Conservation (phyloP, 2,329 filamentous ascomycete genomes). For the Biscogniauxia marginata region DNA sequence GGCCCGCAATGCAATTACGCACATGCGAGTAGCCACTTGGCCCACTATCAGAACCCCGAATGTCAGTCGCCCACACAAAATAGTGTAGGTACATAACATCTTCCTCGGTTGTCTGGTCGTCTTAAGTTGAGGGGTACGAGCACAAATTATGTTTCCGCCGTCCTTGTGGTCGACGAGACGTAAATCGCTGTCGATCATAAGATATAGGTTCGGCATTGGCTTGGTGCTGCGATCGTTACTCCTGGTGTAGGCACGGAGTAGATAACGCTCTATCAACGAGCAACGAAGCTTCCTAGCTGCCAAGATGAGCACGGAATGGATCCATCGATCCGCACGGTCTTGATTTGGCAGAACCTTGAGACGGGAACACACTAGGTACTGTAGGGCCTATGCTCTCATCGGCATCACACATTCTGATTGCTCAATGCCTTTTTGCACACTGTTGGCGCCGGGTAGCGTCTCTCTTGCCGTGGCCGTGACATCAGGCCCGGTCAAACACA, state of each 20-base stretch:
- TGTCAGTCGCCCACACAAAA: not conserved
- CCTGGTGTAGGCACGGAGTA: not conserved
- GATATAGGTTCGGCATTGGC: not conserved
- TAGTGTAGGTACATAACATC: not conserved
- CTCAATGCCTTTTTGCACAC: conserved; percentile 11
- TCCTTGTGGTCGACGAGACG: not conserved
- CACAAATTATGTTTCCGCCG: not conserved
- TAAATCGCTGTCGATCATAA: not conserved
- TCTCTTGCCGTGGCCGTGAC: not conserved
- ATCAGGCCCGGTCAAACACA: not conserved
- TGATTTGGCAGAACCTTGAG: conserved; percentile 15
- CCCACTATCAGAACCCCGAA: conserved; percentile 10
- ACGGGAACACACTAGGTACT: conserved; percentile 6
- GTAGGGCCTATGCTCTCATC: conserved; percentile 4
- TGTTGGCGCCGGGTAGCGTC: conserved; percentile 15
- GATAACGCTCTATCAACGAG: conserved; percentile 6
- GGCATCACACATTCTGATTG: conserved; percentile 9
- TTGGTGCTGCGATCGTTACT: not conserved
- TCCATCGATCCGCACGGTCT: conserved; percentile 9
- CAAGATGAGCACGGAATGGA: conserved; percentile 1
- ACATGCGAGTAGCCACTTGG: conserved; percentile 22
- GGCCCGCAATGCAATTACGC: conserved; percentile 19
- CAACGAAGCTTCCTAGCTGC: not conserved
- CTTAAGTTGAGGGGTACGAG: not conserved
- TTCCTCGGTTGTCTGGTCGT: not conserved